Evolutionary conservation across 345 rosid species (phyloP), one percentile per base, ranked within the genome.

Genomic region (Diplotaxis tenuifolia): DNA sequence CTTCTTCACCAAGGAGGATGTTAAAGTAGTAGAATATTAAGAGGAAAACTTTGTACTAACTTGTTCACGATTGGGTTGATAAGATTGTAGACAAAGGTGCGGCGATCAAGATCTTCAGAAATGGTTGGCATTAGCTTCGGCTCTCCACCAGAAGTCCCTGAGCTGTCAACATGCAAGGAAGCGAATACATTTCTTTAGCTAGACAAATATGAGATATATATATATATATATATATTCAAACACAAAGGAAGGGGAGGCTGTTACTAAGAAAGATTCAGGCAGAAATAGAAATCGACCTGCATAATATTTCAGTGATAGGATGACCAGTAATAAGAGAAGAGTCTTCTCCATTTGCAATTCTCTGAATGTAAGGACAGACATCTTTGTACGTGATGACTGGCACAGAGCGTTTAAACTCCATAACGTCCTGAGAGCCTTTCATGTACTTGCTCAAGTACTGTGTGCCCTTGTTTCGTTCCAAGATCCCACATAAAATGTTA

Each of bases 81-180:
- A 71, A 91, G 83, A 87, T 85, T 89, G 78, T 93, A 93, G 75
- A 93, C 89, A 83, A 89, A 89, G 19, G 96, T 85, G 73, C 92
- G 92, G 63, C 94, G 82, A 75, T 91, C 85, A 85, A 93, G 81
- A 76, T 93, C 98, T 81, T 91, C 87, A 47, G 86, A 84, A 34
- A 92, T 93, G 28, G 98, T 91, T 25, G 98, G 98, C 98, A 93
- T 91, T 83, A 93, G 78, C 78, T 93, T 93, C 32, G 98, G 97
- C 66, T 81, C 86, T 49, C 98, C 97, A 38, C 86, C 98, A 6
- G 97, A 89, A 60, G 98, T 93, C 31, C 98, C 98, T 4, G 98
- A 91, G 87, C 98, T 93, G 87, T n/a, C 65, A 79, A 63, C 23
- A 57, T 22, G 49, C 34, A 34, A n/a, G n/a, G n/a, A n/a, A n/a